Base-by-base conservation (phyloP, 2,329 filamentous ascomycete species). In the Coleophoma cylindrospora region DNA sequence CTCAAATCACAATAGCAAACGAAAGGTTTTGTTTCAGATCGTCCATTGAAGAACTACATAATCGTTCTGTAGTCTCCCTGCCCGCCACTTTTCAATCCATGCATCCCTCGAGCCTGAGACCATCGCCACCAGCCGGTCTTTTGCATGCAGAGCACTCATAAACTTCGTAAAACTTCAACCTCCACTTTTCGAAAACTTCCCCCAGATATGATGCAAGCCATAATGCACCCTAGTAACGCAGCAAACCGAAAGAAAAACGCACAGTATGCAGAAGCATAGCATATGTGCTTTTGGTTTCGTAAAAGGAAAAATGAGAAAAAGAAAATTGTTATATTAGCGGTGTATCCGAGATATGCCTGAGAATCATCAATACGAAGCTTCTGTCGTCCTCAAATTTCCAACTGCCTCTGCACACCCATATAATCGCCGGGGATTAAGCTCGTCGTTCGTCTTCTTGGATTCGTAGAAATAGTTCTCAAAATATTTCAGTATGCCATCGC, bases 391-490 rank as follows among this genome's bases (percentile, higher is more conserved):
- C 40, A 33, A 32, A 40, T 48, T 41, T 21, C 40, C 34, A 32
- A 27, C 21, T 41, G 38, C 50, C 47, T 43, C 50, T 43, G 47
- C 43, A 47, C 48, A 50, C 48, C 43, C 48, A 43, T 50, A 33
- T n/a, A 44, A 44, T 32, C 41, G 41, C 41, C 41, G 27, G 41
- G 41, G 41, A 47, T 50, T 36, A 43, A 44, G 41, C 41, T 44
- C 41, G 41, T 44, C 41, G 41, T 52, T 27, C 40, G 43, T 47
- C 49, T 51, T 54, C 45, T 54, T 46, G 45, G 40, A 53, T 48
- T 45, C 50, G 51, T 55, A 51, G 53, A 48, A 53, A 53, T 51
- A 48, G 13, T 45, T 49, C 48, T 54, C 48, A 50, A 45, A 51
- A 51, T 55, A 55, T 49, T 48, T 46, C 50, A 45, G 37, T 47